These are phyloP conservation scores for Pseudozyma hubeiensis DNA, from an alignment of 1,284 basidiomycete genomes.

Conservation along the genomic window DNA sequence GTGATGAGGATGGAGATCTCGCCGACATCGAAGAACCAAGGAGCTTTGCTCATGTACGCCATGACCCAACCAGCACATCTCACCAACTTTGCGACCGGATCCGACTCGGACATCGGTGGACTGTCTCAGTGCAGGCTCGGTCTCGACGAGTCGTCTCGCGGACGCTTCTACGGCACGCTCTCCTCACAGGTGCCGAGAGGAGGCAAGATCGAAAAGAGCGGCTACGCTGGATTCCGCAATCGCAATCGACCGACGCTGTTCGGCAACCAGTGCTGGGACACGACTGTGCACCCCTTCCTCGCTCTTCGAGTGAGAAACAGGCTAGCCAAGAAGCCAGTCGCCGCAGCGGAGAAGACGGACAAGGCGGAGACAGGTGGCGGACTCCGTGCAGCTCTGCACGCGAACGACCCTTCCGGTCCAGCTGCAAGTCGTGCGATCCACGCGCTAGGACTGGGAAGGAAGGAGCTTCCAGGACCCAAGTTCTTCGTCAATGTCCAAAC, in stretches of 20 bases:
- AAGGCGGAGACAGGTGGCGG: constrained; percentile 15
- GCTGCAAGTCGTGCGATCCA: constrained; percentile 54
- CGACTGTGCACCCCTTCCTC: constrained; percentile 81
- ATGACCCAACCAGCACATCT: constrained; percentile 46
- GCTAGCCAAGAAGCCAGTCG: constrained; percentile 36
- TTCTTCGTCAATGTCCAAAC: constrained; percentile 86
- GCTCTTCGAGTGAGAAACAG: constrained; percentile 77
- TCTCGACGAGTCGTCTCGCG: constrained; percentile 52
- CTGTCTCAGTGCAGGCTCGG: constrained; percentile 73
- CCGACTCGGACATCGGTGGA: constrained; percentile 86
- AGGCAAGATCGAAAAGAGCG: constrained; percentile 69
- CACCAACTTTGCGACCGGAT: constrained; percentile 76
- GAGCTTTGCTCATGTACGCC: constrained; percentile 54
- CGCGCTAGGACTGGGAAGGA: constrained; percentile 55
- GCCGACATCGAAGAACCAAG: constrained; percentile 43
- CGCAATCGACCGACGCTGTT: constrained; percentile 78
- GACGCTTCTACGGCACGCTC: constrained; percentile 68
- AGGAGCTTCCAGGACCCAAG: constrained; percentile 65
- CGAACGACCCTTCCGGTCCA: constrained; percentile 48
- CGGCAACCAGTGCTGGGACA: constrained; percentile 82
- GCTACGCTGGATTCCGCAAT: constrained; percentile 82
- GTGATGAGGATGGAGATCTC: constrained; percentile 66
- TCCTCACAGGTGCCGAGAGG: constrained; percentile 67
- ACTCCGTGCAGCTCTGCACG: constrained; percentile 56
- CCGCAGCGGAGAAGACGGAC: constrained; percentile 8